phyloP scores from a whole-genome alignment of 1,284 basidiomycete genomes.

The Taiwanofungus camphoratus region DNA sequence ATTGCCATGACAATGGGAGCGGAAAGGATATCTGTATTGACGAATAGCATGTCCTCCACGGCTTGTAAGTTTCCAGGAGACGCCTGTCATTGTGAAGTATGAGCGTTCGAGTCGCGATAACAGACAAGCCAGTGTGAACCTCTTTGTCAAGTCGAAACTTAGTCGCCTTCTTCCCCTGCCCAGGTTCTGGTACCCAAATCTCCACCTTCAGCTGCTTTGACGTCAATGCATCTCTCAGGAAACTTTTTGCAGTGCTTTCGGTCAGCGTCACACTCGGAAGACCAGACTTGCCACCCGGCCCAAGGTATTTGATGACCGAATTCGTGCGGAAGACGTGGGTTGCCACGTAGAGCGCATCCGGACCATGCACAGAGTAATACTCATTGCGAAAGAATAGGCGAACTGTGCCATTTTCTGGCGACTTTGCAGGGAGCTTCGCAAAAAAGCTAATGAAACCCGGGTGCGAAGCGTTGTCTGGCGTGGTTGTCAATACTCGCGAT shows the following conservation, averaged over 20 bases:
- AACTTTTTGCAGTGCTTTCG: slow-evolving; percentile 76
- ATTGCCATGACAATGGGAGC: slow-evolving; percentile 92
- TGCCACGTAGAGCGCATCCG: slow-evolving; percentile 87
- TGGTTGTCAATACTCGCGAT: slow-evolving; percentile 25
- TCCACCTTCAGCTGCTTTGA: slow-evolving; percentile 90
- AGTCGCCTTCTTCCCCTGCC: slow-evolving; percentile 66
- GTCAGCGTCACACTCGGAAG: slow-evolving; percentile 81
- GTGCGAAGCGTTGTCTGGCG: slow-evolving; percentile 42
- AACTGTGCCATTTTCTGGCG: slow-evolving; percentile 66
- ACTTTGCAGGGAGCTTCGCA: slow-evolving; percentile 56
- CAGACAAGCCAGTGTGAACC: slow-evolving; percentile 35
- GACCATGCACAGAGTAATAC: slow-evolving; percentile 86
- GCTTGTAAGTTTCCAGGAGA: slow-evolving; percentile 94
- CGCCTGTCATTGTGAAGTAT: slow-evolving; percentile 44
- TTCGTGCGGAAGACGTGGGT: slow-evolving; percentile 82
- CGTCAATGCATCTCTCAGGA: slow-evolving; percentile 89
- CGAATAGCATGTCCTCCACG: slow-evolving; percentile 92
- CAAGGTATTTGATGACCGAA: slow-evolving; percentile 81
- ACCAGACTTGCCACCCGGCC: slow-evolving; percentile 51
- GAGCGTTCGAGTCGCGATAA: not conserved
- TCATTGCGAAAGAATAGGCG: slow-evolving; percentile 84
- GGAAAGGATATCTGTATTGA: slow-evolving; percentile 74
- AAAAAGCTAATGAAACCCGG: slow-evolving; percentile 78
- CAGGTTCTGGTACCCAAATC: slow-evolving; percentile 78
- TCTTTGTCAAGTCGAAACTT: slow-evolving; percentile 79